Evolutionary conservation across 2,329 filamentous ascomycete species (phyloP).

Genomic region (Xylariaceae sp.): DNA sequence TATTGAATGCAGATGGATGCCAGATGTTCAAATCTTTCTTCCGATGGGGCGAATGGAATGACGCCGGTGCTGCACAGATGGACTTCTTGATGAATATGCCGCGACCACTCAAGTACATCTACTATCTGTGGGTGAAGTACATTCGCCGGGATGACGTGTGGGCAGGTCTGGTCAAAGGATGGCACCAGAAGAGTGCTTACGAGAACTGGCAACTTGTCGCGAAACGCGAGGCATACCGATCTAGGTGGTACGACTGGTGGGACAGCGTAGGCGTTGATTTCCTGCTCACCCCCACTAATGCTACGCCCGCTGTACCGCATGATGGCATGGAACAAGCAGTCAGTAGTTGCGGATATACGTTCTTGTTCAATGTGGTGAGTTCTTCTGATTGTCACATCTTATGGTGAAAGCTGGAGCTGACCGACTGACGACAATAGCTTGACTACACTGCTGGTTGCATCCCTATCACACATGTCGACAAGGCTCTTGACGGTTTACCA

Average conservation of each 20-base stretch:
- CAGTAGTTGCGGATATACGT: conserved; percentile 87
- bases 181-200: conserved; percentile 67
- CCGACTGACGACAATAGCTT: conserved; percentile 46
- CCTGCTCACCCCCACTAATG: conserved; percentile 79
- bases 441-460: conserved; percentile 83
- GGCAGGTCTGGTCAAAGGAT: conserved; percentile 71
- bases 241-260: conserved; percentile 83
- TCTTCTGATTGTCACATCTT: not conserved
- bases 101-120: conserved; percentile 72
- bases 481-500: conserved; percentile 61
- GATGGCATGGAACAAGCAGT: conserved; percentile 81
- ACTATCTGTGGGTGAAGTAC: conserved; percentile 87
- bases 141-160: conserved; percentile 70
- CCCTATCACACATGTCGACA: conserved; percentile 81
- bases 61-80: conserved; percentile 73
- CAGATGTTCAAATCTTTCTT: conserved; percentile 75
- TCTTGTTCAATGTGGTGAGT: conserved; percentile 81
- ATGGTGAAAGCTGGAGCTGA: not conserved
- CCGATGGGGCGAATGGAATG: conserved; percentile 72
- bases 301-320: conserved; percentile 84
- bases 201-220: conserved; percentile 81
- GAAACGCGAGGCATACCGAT: conserved; percentile 72
- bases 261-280: conserved; percentile 68
- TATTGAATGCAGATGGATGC: conserved; percentile 83
- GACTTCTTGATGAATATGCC: conserved; percentile 69